Conservation (phyloP, 1,284 basidiomycete species). For the Cryptococcus sp. region DNA sequence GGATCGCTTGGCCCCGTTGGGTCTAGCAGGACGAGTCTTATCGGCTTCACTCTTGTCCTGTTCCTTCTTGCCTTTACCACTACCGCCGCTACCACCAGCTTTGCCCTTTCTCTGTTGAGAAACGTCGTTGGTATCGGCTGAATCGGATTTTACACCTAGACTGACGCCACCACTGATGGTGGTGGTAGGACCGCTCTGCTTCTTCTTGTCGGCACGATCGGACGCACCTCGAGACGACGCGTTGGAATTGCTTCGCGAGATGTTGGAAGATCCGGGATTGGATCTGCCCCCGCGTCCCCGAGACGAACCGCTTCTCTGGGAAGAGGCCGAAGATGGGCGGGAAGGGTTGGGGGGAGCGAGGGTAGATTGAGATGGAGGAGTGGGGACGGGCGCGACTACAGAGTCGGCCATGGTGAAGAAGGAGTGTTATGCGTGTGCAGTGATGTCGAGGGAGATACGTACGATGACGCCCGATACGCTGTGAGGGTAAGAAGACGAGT, state of each 20-base stretch:
- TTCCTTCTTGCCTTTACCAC: slow-evolving; percentile 15
- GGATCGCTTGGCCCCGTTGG: slow-evolving; percentile 12
- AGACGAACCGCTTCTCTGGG: slow-evolving; percentile 27
- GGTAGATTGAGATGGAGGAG: slow-evolving; percentile 7
- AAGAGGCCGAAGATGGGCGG: slow-evolving; percentile 31
- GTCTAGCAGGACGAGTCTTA: slow-evolving; percentile 7
- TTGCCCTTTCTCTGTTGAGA: slow-evolving; percentile 22
- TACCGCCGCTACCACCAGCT: slow-evolving; percentile 10
- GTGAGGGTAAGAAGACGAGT: neutral
- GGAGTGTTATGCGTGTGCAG: neutral
- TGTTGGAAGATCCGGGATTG: slow-evolving; percentile 18
- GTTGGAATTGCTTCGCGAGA: slow-evolving; percentile 40
- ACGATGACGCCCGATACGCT: neutral
- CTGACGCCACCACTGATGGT: slow-evolving; percentile 45
- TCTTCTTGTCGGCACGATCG: slow-evolving; percentile 22
- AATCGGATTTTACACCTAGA: slow-evolving; percentile 26
- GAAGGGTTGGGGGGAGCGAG: slow-evolving; percentile 27
- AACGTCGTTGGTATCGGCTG: slow-evolving; percentile 4
- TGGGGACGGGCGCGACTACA: slow-evolving; percentile 15
- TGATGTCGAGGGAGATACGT: neutral
- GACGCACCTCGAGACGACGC: slow-evolving; percentile 24
- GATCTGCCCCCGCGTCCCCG: slow-evolving; percentile 23
- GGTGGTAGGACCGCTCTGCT: slow-evolving; percentile 38
- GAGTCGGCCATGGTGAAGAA: slow-evolving; percentile 21
- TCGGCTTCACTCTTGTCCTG: slow-evolving; percentile 8